Evolutionary conservation across 1,139 yeast species (phyloP), one percentile per base, ranked within the genome.

Genomic region (Taphrina flavorubra): DNA sequence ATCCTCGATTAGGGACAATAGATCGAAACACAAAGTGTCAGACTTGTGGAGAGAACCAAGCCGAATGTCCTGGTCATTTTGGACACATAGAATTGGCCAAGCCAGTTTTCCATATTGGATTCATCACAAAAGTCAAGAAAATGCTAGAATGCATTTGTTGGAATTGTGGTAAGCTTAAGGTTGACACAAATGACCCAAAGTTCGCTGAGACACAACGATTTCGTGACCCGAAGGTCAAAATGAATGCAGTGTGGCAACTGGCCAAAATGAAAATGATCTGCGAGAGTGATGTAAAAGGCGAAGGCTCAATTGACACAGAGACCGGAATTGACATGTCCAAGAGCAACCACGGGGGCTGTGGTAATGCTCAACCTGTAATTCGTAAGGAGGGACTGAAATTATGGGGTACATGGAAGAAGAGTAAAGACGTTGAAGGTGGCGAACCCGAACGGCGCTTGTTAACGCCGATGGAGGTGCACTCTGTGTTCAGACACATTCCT

Each of bases 1-100:
- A 95, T 78, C 98, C 99, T 70, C 87, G 98, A 75, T 83, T 95
- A 72, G 99, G 99, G 68, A 90, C 98, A 11, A 94, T 94, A 74
- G 99, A 95, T 80, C 87, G 99, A 78, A 92, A 92, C 78, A 90
- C 89, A 83, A 90, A 91, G 81, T 94, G 99, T 83, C 98, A 92
- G 82, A 94, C 99, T 79, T 94, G 99, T 84, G 96, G 97, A 76
- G 99, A 94, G 79, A 97, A 95, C 76, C 94, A 94, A 97, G 91
- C 95, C 71, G 99, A 94, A 78, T 95, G 99, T 80, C 98, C 98
- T 0, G 99, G 99, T 71, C 99, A 95, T 81, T 95, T 95, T 80
- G 99, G 99, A 74, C 99, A 95, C 78, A 95, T 95, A 71, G 99
- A 95, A 78, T 84, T 95, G 73, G 98, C 99, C 47, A 94, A 92